Base-by-base conservation (phyloP, 1,284 basidiomycete genomes). In the Peniophora sp. region DNA sequence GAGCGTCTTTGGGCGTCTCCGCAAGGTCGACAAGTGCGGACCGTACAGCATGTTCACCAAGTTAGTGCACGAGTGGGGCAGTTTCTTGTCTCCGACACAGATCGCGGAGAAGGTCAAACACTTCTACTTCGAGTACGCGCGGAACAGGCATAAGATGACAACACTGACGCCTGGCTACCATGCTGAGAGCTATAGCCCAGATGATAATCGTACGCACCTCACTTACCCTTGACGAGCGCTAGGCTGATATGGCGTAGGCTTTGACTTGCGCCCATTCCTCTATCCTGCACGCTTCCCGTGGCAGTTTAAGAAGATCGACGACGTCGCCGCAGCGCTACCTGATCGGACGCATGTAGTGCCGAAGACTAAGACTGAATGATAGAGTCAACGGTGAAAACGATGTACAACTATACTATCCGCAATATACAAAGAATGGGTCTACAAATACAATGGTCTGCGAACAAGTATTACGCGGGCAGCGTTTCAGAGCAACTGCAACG, bases 121-220 rank as follows among this genome's bases (percentile, higher is more conserved):
- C 52, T 99, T 99, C 76, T 99, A 93, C 77, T 97, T 95, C 62
- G 92, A 96, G 65, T 86, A 99, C 61, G 96, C 96, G 0, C 78
- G 95, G 53, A 99, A 99, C 67, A 73, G 97, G 50, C 96, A 99
- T 70, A 99, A 99, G 80, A 99, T 99, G 96, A 99, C 97, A 9
- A 99, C 95, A 0, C 65, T 99, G 55, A 99, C 97, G 1, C 97
- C 96, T 1, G 81, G 91, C 2, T 98, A 99, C 60, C 97, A 99
- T 67, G 95, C 97, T 57, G 92, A 97, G 67, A 90, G 89, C 9
- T 97, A 97, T 69, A 93, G 90, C 62, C 94, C 94, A 3, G 96
- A 98, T 64, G 95, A 98, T 67, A 97, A 99, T 65, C 78, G 96
- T 92, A 63, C 63, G 85, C 66, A 12, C 27, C 6, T 32, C 11